phyloP scores from a whole-genome alignment of 768 basidiomycete species.

The Amyloporia xantha region DNA sequence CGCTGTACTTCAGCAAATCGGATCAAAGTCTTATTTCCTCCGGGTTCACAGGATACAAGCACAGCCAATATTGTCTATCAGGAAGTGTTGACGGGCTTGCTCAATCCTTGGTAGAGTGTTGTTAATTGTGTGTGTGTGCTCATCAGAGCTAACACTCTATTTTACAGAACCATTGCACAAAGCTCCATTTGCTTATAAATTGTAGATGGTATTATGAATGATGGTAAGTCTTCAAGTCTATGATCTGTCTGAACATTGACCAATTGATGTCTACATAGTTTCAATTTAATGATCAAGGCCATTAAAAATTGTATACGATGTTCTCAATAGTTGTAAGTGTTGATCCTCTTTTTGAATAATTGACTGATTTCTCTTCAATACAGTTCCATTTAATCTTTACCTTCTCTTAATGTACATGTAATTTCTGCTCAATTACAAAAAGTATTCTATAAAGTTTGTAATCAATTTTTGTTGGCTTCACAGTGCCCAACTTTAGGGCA shows the following conservation, averaged over 20 bases:
- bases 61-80: constrained; percentile 3
- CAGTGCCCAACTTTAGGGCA: not conserved
- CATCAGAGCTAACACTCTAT: not conserved
- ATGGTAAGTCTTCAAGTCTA: too few relatives aligned
- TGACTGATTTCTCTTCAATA: not conserved
- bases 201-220: not conserved
- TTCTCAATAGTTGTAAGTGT: not conserved
- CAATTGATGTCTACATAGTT: too few relatives aligned
- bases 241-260: too few relatives aligned
- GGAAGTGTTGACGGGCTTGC: not conserved
- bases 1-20: constrained; percentile 24
- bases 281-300: too few relatives aligned
- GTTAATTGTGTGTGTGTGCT: not conserved
- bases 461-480: not conserved
- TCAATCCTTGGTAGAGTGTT: not conserved
- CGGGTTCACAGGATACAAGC: not conserved
- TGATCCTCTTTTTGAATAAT: not conserved
- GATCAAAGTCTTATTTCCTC: constrained; percentile 23
- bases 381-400: not conserved
- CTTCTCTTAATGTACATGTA: not conserved
- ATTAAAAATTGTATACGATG: too few relatives aligned
- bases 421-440: not conserved
- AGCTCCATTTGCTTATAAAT: not conserved
- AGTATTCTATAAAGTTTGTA: not conserved
- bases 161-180: not conserved